Evolutionary conservation across 495 filamentous ascomycete genomes (phyloP).

Genomic region (Aspergillus bridgeri): DNA sequence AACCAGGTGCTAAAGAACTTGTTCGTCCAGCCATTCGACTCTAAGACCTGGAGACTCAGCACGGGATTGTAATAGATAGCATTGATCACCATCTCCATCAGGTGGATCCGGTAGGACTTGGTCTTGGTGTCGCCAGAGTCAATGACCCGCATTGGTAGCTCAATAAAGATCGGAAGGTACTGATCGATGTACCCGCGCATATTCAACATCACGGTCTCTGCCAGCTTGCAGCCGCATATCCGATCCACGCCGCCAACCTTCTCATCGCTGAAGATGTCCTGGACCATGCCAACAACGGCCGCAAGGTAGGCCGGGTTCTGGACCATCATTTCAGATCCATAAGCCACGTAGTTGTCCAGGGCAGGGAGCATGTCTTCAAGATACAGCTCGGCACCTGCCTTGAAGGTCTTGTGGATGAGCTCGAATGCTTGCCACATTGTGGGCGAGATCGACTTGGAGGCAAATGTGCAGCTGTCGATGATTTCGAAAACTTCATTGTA

Average conservation of each 20-base stretch:
- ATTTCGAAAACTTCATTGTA: slow-evolving; percentile 99
- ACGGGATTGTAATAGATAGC: slow-evolving; percentile 93
- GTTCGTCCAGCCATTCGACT: slow-evolving; percentile 94
- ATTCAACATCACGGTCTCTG: slow-evolving; percentile 94
- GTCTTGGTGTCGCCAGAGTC: slow-evolving; percentile 63
- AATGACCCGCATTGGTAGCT: slow-evolving; percentile 81
- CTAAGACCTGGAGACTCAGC: slow-evolving; percentile 77
- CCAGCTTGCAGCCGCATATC: slow-evolving; percentile 98
- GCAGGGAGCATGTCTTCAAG: slow-evolving; percentile 99
- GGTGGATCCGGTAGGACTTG: slow-evolving; percentile 88
- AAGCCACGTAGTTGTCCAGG: slow-evolving; percentile 93
- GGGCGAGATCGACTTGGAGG: slow-evolving; percentile 88
- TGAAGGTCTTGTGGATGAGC: slow-evolving; percentile 94
- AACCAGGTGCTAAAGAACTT: slow-evolving; percentile 99
- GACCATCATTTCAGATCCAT: slow-evolving; percentile 73
- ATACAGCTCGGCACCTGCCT: slow-evolving; percentile 92
- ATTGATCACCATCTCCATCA: slow-evolving; percentile 99
- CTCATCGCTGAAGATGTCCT: slow-evolving; percentile 71
- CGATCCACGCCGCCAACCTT: slow-evolving; percentile 93
- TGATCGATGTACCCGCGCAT: slow-evolving; percentile 86
- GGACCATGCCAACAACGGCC: slow-evolving; percentile 81
- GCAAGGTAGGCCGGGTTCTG: slow-evolving; percentile 83
- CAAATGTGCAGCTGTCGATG: slow-evolving; percentile 98
- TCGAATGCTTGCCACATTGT: slow-evolving; percentile 99
- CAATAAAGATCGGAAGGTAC: slow-evolving; percentile 81